Evolutionary conservation across 1,284 basidiomycete species (phyloP).

Genomic region (Crucibulum parvulum): DNA sequence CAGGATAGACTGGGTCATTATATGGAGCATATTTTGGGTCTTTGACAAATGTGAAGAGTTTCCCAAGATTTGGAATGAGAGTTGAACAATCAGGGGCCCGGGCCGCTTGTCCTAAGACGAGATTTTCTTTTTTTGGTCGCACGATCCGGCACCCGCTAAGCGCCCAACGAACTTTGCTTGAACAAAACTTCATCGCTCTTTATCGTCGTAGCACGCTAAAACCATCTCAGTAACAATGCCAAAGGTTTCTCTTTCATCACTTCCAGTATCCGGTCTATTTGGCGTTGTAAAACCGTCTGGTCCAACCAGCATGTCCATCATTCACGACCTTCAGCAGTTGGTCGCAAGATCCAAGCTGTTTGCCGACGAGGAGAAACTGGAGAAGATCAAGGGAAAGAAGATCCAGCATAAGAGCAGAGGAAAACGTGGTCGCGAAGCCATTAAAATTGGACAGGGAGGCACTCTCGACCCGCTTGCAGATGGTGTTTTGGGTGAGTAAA

Average conservation of each 20-base stretch:
- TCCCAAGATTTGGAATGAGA: no score
- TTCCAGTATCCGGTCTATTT: slow-evolving; percentile 84
- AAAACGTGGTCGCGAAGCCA: slow-evolving; percentile 47
- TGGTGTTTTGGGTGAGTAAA: slow-evolving; percentile 77
- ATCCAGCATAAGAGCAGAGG: slow-evolving; percentile 41
- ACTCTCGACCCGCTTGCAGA: slow-evolving; percentile 98
- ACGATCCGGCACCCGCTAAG: no score
- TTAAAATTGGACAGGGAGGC: slow-evolving; percentile 93
- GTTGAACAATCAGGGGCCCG: no score
- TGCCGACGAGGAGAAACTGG: slow-evolving; percentile 62
- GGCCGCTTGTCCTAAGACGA: no score
- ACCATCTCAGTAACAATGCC: slow-evolving; percentile 57
- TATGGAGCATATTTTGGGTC: no score
- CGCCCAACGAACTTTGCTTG: slow-evolving; percentile 30
- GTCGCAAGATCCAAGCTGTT: slow-evolving; percentile 85
- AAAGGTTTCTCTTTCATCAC: slow-evolving; percentile 54
- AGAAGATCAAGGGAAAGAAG: slow-evolving; percentile 45
- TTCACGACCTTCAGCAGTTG: slow-evolving; percentile 88
- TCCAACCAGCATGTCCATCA: slow-evolving; percentile 88
- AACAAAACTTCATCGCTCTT: not conserved
- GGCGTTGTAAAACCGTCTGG: slow-evolving; percentile 89
- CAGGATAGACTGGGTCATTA: no score
- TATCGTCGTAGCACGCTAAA: not conserved
- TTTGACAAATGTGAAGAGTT: no score
- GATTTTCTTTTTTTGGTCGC: no score